Evolutionary conservation across 2,329 filamentous ascomycete genomes (phyloP).

Genomic region (Bipolaris cookei): DNA sequence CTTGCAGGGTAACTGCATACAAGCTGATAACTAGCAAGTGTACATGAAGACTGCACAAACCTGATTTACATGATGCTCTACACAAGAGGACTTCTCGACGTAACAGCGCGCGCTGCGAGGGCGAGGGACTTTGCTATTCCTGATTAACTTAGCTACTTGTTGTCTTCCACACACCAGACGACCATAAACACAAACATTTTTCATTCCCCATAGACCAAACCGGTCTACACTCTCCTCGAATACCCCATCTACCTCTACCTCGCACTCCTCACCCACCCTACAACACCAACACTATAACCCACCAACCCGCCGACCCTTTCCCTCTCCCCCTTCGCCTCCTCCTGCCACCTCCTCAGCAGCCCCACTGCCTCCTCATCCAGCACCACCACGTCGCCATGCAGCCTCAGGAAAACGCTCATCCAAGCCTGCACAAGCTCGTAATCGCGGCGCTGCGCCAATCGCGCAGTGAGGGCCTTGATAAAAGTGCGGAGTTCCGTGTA

Average conservation of each 20-base stretch:
- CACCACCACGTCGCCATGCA: conserved; percentile 71
- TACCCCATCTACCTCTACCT: conserved; percentile 12
- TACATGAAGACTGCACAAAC: no score
- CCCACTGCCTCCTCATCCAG: conserved; percentile 60
- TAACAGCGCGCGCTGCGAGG: no score
- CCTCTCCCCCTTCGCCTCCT: conserved; percentile 73
- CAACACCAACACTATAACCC: conserved; percentile 86
- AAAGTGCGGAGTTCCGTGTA: conserved; percentile 79
- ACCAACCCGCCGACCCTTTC: conserved; percentile 75
- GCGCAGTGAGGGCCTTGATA: conserved; percentile 76
- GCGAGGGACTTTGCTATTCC: no score
- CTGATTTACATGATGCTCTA: no score
- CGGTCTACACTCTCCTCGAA: no score
- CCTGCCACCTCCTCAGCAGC: conserved; percentile 72
- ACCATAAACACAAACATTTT: no score
- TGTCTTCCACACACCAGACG: no score
- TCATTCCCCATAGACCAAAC: no score
- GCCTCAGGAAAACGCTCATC: conserved; percentile 91
- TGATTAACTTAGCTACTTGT: no score
- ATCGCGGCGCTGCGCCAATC: conserved; percentile 73
- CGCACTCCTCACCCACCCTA: conserved; percentile 74
- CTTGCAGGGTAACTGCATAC: no score
- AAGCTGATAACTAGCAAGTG: no score
- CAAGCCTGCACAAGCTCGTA: conserved; percentile 95
- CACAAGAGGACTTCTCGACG: no score